A percentile compares a stretch with the other conserved stretches of the same genome.
Conservation (phyloP, 805 yeast genomes). For the Wickerhamiella sergipiensis region DNA sequence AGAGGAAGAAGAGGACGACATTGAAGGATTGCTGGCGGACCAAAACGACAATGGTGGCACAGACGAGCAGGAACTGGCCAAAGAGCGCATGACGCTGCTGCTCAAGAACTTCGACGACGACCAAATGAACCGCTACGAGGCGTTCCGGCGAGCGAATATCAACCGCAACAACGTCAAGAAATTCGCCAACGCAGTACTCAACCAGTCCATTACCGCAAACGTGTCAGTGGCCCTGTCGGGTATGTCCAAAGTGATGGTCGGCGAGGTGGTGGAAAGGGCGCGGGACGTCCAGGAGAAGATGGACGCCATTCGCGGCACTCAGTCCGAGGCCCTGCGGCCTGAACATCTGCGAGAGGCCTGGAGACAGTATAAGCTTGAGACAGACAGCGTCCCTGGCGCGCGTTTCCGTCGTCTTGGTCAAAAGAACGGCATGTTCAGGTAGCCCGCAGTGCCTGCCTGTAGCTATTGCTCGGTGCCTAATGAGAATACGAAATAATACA, state of each 20-base stretch:
- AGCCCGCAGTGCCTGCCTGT: too few relatives aligned
- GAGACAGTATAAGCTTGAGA: slow-evolving; percentile 59
- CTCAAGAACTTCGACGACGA: slow-evolving; percentile 63
- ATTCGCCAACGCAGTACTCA: slow-evolving; percentile 62
- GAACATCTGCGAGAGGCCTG: slow-evolving; percentile 83
- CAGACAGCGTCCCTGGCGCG: slow-evolving; percentile 44
- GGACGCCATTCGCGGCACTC: slow-evolving; percentile 26
- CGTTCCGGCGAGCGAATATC: slow-evolving; percentile 64
- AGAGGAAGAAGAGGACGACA: slow-evolving; percentile 2
- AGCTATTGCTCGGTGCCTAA: too few relatives aligned
- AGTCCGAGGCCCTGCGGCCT: slow-evolving; percentile 50
- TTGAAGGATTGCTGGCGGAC: background rate
- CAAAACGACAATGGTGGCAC: background rate
- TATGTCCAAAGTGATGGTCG: slow-evolving; percentile 76
- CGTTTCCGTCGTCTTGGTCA: slow-evolving; percentile 65
- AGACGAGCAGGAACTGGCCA: slow-evolving; percentile 18
- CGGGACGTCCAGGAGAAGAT: slow-evolving; percentile 48
- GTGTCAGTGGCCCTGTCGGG: slow-evolving; percentile 76
- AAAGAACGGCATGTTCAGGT: slow-evolving; percentile 28
- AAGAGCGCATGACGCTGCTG: slow-evolving; percentile 33
- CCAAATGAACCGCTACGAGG: slow-evolving; percentile 79
- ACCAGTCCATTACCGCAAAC: slow-evolving; percentile 67
- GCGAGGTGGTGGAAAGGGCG: slow-evolving; percentile 77
- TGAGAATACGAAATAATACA: too few relatives aligned
- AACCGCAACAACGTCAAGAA: slow-evolving; percentile 67